phyloP scores from a whole-genome alignment of 2,329 filamentous ascomycete genomes.

The Cladosporium phlei region DNA sequence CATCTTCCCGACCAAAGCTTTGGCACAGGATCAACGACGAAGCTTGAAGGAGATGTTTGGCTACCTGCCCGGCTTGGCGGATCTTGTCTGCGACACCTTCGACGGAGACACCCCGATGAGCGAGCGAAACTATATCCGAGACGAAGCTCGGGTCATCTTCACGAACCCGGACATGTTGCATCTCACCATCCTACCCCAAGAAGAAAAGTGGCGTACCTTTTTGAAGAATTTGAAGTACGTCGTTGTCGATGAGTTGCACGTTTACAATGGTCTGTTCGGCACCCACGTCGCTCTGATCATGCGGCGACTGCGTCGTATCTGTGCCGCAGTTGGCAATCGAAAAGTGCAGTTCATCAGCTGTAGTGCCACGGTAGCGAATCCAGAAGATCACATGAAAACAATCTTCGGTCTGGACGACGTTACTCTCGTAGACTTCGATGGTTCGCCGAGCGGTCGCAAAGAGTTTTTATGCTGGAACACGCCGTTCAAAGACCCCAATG shows the following conservation, averaged over 20 bases:
- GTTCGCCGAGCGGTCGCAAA: constrained; percentile 85
- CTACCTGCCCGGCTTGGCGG: constrained; percentile 73
- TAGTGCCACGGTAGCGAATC: constrained; percentile 93
- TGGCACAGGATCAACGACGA: constrained; percentile 88
- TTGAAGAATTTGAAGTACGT: constrained; percentile 86
- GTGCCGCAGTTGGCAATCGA: constrained; percentile 81
- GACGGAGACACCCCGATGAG: constrained; percentile 89
- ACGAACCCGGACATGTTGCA: constrained; percentile 99
- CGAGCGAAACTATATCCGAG: constrained; percentile 72
- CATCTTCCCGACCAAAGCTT: constrained; percentile 94
- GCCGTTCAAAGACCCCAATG: constrained; percentile 81
- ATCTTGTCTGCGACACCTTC: constrained; percentile 81
- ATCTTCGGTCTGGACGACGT: constrained; percentile 88
- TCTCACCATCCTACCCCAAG: constrained; percentile 85
- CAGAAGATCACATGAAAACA: constrained; percentile 81
- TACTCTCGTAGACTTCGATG: constrained; percentile 80
- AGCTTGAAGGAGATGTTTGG: constrained; percentile 79
- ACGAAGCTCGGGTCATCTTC: constrained; percentile 88
- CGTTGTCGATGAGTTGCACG: constrained; percentile 80
- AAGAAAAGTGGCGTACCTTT: constrained; percentile 82
- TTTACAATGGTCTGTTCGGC: constrained; percentile 92
- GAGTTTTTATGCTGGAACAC: constrained; percentile 99
- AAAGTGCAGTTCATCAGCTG: constrained; percentile 89
- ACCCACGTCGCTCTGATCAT: constrained; percentile 94
- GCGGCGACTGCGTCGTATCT: constrained; percentile 80